Evolutionary conservation across 192 early-diverging fungal genomes (phyloP).

Genomic region (Backusella sp.): DNA sequence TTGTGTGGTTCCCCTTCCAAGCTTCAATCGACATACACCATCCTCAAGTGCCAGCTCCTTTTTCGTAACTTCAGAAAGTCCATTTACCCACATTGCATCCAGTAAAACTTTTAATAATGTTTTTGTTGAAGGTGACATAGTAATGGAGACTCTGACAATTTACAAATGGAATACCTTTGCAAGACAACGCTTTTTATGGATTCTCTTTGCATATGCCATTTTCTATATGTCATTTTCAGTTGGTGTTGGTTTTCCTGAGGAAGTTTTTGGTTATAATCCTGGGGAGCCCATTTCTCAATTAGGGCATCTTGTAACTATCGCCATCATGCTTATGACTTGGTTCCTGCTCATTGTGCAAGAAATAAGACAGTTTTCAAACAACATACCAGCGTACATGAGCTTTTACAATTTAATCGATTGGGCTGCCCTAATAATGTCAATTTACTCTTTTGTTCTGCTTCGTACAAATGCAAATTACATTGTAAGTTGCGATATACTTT

Average conservation of each 20-base stretch:
- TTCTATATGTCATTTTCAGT: slow-evolving; percentile 4
- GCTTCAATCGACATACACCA: background rate
- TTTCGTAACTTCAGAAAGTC: background rate
- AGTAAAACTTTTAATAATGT: background rate
- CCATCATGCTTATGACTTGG: background rate
- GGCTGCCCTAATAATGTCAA: background rate
- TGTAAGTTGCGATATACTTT: background rate
- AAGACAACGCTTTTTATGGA: background rate
- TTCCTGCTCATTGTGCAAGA: background rate
- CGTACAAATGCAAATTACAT: background rate
- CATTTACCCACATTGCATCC: background rate
- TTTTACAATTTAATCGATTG: slow-evolving; percentile 1
- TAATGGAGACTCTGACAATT: background rate
- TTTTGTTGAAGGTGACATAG: background rate
- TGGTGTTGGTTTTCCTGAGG: background rate
- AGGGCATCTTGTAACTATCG: background rate
- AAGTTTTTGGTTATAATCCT: background rate
- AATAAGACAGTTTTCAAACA: background rate
- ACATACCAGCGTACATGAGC: background rate
- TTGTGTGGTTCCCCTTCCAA: background rate
- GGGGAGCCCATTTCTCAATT: background rate
- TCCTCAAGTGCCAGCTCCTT: background rate
- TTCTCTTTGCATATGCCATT: background rate
- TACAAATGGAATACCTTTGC: slow-evolving; percentile 18
- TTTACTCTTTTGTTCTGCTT: background rate